These are phyloP conservation scores for Umbelopsis sp. DNA, from an alignment of 192 early-diverging fungal genomes.

Conservation along the genomic window DNA sequence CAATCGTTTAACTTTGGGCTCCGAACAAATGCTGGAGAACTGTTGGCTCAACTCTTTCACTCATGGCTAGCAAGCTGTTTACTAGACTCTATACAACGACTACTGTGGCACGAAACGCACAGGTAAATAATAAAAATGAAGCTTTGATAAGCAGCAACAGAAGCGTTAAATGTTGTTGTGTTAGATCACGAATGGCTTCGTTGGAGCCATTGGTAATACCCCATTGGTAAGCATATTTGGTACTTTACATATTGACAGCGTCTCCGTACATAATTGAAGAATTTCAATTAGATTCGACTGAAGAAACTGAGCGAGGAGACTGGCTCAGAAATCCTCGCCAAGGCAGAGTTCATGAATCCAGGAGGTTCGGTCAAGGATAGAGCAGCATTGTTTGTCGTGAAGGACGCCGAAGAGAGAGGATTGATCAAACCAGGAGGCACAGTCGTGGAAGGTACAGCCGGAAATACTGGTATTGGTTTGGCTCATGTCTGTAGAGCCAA, in stretches of 20 bases:
- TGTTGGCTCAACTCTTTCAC: not conserved
- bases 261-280: not conserved
- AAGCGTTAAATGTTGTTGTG: not conserved
- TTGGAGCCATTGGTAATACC: slow-evolving; percentile 90
- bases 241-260: not conserved
- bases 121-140: not conserved
- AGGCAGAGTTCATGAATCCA: slow-evolving; percentile 98
- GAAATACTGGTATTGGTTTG: slow-evolving; percentile 96
- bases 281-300: slow-evolving; percentile 63
- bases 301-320: slow-evolving; percentile 72
- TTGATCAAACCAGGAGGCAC: slow-evolving; percentile 86
- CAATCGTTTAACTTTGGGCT: too few species aligned
- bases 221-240: slow-evolving; percentile 68
- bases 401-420: slow-evolving; percentile 91
- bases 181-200: slow-evolving; percentile 70
- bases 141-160: not conserved
- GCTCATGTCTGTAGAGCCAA: slow-evolving; percentile 92
- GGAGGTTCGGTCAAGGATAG: slow-evolving; percentile 97
- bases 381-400: slow-evolving; percentile 90
- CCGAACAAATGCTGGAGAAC: too few species aligned
- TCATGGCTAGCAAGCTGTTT: slow-evolving; percentile 1
- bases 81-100: not conserved
- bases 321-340: slow-evolving; percentile 87
- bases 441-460: slow-evolving; percentile 85
- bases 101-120: not conserved